Percentiles rank a stretch among this genome's conserved stretches.
phyloP scores from a whole-genome alignment of 2,329 filamentous ascomycete species.

The Penicillium sp. region DNA sequence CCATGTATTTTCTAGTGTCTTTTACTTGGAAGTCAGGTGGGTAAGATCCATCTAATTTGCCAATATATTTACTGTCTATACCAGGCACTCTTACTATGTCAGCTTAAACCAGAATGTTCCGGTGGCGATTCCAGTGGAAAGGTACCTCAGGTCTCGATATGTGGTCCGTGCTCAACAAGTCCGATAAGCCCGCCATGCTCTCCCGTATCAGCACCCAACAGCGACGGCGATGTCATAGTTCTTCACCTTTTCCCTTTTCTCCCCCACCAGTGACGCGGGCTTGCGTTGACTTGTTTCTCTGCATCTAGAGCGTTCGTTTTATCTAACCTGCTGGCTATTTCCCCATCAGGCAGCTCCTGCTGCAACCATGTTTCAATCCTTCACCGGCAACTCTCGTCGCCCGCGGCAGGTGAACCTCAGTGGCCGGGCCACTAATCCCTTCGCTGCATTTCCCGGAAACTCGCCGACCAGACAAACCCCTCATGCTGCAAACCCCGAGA shows the following conservation, averaged over 20 bases:
- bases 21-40: no score
- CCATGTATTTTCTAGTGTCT: no score
- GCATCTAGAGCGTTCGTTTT: slow-evolving; percentile 11
- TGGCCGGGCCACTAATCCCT: slow-evolving; percentile 78
- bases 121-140: slow-evolving; percentile 13
- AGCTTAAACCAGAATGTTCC: slow-evolving; percentile 1
- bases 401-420: slow-evolving; percentile 92
- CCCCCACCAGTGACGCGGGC: slow-evolving; percentile 21
- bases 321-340: slow-evolving; percentile 3
- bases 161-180: slow-evolving; percentile 18
- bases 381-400: slow-evolving; percentile 82
- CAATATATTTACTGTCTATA: background rate
- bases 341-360: slow-evolving; percentile 8
- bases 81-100: background rate
- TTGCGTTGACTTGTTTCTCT: slow-evolving; percentile 15
- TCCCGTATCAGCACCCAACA: slow-evolving; percentile 17
- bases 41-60: background rate
- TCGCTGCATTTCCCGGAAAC: slow-evolving; percentile 56
- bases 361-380: slow-evolving; percentile 77
- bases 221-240: slow-evolving; percentile 30
- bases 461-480: slow-evolving; percentile 56
- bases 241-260: slow-evolving; percentile 15
- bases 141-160: background rate
- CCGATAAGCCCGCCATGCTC: slow-evolving; percentile 25
- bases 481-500: slow-evolving; percentile 64